Evolutionary conservation across 257 asterid species (phyloP).

Genomic region (Pogostemon cablin): DNA sequence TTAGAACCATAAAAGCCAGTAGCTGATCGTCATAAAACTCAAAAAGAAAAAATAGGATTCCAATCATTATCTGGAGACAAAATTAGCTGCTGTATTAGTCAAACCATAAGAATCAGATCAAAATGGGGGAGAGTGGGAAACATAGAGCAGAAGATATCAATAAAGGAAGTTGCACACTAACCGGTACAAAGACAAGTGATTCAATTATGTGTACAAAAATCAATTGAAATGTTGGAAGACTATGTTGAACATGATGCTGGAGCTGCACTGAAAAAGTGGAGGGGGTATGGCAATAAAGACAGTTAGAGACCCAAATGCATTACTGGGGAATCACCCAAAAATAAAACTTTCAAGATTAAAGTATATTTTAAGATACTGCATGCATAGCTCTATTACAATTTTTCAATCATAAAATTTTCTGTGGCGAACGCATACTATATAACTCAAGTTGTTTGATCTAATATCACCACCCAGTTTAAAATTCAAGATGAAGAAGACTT

Average conservation of each 20-base stretch:
- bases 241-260: slow-evolving; percentile 98
- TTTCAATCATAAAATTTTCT: slow-evolving; percentile 17
- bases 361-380: slow-evolving; percentile 17
- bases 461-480: slow-evolving; percentile 26
- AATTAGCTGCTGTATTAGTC: slow-evolving; percentile 29
- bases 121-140: slow-evolving; percentile 13
- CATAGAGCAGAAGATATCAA: slow-evolving; percentile 27
- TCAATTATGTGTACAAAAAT: slow-evolving; percentile 97
- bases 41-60: slow-evolving; percentile 93
- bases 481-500: slow-evolving; percentile 25
- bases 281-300: slow-evolving; percentile 29
- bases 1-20: slow-evolving; percentile 95
- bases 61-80: slow-evolving; percentile 89
- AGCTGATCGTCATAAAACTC: slow-evolving; percentile 99
- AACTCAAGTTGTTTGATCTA: slow-evolving; percentile 24
- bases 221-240: slow-evolving; percentile 98
- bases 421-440: slow-evolving; percentile 26
- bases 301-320: not conserved
- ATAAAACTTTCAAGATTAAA: slow-evolving; percentile 22
- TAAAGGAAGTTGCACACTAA: slow-evolving; percentile 43
- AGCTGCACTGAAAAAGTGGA: slow-evolving; percentile 79
- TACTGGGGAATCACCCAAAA: slow-evolving; percentile 23
- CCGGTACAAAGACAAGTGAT: slow-evolving; percentile 98
- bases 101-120: slow-evolving; percentile 25
- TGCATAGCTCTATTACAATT: slow-evolving; percentile 13